phyloP scores from a whole-genome alignment of 2,329 filamentous ascomycete genomes.

The Coleophoma cylindrospora region DNA sequence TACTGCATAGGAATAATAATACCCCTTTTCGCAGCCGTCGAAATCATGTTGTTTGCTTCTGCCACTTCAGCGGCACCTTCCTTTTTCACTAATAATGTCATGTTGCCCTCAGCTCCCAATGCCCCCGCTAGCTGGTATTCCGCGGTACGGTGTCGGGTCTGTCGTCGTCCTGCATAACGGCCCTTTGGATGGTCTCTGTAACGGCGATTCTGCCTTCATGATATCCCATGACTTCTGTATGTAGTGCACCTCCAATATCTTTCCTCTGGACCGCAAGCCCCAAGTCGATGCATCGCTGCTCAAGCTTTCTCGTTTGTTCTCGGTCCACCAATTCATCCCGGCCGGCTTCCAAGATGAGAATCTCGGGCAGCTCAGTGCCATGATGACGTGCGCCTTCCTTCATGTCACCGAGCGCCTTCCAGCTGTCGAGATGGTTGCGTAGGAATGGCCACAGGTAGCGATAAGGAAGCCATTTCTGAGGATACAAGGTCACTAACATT shows the following conservation, averaged over 20 bases:
- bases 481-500: conserved; percentile 70
- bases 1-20: too few relatives aligned
- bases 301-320: conserved; percentile 41
- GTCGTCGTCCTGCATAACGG: background rate
- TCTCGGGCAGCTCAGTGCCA: conserved; percentile 7
- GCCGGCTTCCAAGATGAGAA: conserved; percentile 41
- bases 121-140: background rate
- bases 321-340: conserved; percentile 55
- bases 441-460: conserved; percentile 70
- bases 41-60: too few relatives aligned
- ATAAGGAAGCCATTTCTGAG: conserved; percentile 77
- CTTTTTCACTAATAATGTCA: too few relatives aligned
- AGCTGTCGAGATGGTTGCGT: conserved; percentile 55
- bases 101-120: background rate
- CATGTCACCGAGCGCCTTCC: conserved; percentile 42
- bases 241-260: conserved; percentile 43
- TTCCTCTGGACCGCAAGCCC: conserved; percentile 39
- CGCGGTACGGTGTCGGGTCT: too few relatives aligned
- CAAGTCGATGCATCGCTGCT: conserved; percentile 41
- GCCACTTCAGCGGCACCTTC: too few relatives aligned
- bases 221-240: conserved; percentile 49
- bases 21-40: too few relatives aligned
- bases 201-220: conserved; percentile 39
- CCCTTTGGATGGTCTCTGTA: conserved; percentile 34
- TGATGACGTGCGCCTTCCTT: conserved; percentile 23